Conservation (phyloP, 495 filamentous ascomycete genomes). For the Penicillium diatomitis region DNA sequence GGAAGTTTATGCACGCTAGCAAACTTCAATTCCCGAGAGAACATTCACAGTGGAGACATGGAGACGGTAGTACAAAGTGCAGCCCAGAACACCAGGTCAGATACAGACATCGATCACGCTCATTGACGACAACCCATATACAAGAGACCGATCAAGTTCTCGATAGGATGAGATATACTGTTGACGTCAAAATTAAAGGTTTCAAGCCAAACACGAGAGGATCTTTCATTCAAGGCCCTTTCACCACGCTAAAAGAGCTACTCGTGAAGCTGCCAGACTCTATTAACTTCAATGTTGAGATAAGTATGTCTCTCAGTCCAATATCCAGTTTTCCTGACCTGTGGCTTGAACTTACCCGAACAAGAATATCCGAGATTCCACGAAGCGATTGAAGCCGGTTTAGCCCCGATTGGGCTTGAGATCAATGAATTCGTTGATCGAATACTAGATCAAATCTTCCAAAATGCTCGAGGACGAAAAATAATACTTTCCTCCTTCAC, state of each 20-base stretch:
- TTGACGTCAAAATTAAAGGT: slow-evolving; percentile 22
- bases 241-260: slow-evolving; percentile 27
- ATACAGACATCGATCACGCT: slow-evolving; percentile 25
- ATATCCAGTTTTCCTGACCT: not conserved
- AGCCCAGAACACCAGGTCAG: slow-evolving; percentile 15
- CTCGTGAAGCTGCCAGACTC: slow-evolving; percentile 20
- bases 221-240: slow-evolving; percentile 26
- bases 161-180: slow-evolving; percentile 27
- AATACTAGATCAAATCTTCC: slow-evolving; percentile 21
- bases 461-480: slow-evolving; percentile 8
- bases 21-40: slow-evolving; percentile 10
- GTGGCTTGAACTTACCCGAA: not conserved
- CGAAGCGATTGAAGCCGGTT: slow-evolving; percentile 28
- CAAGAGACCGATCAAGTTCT: slow-evolving; percentile 5
- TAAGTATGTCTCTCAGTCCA: slow-evolving; percentile 17
- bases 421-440: slow-evolving; percentile 34
- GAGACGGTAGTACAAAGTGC: not conserved
- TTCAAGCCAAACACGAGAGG: slow-evolving; percentile 30
- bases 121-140: slow-evolving; percentile 1
- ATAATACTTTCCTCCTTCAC: slow-evolving; percentile 37
- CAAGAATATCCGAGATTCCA: slow-evolving; percentile 25
- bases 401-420: slow-evolving; percentile 27
- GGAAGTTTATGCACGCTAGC: slow-evolving; percentile 18
- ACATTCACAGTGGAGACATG: not conserved
- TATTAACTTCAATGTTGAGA: slow-evolving; percentile 31